A percentile compares a stretch with the other conserved stretches of the same genome.
These are phyloP conservation scores for Verticillium dahliae DNA, from an alignment of 2,329 filamentous ascomycete species.

Conservation along the genomic window DNA sequence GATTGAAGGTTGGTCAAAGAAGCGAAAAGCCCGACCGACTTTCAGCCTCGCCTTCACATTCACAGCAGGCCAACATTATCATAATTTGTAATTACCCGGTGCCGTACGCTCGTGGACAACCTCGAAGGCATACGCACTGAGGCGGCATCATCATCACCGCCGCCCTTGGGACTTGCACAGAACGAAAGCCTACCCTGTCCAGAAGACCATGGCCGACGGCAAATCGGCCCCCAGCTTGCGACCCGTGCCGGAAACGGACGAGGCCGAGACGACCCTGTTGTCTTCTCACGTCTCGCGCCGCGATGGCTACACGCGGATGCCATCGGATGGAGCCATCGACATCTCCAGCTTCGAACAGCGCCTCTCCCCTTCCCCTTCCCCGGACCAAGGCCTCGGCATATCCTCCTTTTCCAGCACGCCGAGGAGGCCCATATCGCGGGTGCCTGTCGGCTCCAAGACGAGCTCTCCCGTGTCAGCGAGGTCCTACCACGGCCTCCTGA, in stretches of 20 bases:
- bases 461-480: conserved; percentile 2
- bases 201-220: background rate
- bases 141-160: no score
- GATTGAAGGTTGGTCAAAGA: background rate
- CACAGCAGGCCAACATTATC: background rate
- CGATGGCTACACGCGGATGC: conserved; percentile 5
- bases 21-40: background rate
- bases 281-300: background rate
- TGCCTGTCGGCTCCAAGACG: conserved; percentile 10
- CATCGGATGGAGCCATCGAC: conserved; percentile 4
- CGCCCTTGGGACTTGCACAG: no score
- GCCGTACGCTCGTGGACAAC: background rate
- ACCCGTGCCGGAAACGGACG: conserved; percentile 4
- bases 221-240: background rate
- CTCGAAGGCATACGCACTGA: background rate
- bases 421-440: conserved; percentile 1
- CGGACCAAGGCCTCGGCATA: background rate
- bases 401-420: background rate
- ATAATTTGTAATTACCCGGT: background rate
- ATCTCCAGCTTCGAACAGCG: conserved; percentile 2
- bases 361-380: background rate
- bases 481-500: background rate
- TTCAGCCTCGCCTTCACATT: background rate
- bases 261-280: background rate
- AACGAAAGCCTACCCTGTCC: no score